Conservation (phyloP, 2,329 filamentous ascomycete species). For the Fusarium liriodendri region DNA sequence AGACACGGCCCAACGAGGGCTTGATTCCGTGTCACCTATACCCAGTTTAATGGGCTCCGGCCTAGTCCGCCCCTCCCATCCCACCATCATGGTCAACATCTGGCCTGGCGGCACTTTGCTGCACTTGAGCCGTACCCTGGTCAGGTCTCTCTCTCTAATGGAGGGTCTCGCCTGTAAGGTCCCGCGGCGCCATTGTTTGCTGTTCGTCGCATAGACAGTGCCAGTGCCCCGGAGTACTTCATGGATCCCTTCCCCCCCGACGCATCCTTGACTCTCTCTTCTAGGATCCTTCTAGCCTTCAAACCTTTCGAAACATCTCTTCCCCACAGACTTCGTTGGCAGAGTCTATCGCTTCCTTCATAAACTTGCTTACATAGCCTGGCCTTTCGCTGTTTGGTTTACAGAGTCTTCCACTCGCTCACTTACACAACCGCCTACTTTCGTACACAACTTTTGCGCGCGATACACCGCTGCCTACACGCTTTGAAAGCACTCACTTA, state of each 20-base stretch:
- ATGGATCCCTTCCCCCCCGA: constrained; percentile 33
- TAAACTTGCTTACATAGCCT: constrained; percentile 39
- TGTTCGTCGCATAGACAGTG: constrained; percentile 20
- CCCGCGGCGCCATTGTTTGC: constrained; percentile 15
- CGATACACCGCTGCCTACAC: constrained; percentile 19
- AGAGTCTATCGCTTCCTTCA: constrained; percentile 56
- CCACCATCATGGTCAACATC: constrained; percentile 27
- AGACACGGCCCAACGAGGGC: constrained; percentile 10
- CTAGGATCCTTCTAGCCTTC: constrained; percentile 29
- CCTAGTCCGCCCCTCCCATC: constrained; percentile 25
- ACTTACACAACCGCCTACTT: constrained; percentile 32
- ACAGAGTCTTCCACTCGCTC: constrained; percentile 43
- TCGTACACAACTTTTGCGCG: constrained; percentile 18
- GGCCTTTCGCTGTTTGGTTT: constrained; percentile 38
- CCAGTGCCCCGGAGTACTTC: constrained; percentile 34
- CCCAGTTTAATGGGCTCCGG: constrained; percentile 26
- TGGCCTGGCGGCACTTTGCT: constrained; percentile 18
- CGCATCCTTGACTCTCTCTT: not conserved
- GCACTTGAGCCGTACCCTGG: constrained; percentile 12
- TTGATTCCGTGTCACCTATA: constrained; percentile 29
- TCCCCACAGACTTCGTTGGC: constrained; percentile 64
- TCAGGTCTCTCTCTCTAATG: not conserved
- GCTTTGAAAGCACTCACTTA: constrained; percentile 42
- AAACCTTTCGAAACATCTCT: constrained; percentile 37
- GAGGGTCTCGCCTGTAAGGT: constrained; percentile 1